These are phyloP conservation scores for Nelumbo lutea DNA, from an alignment of 164 flowering plant species.

Conservation along the genomic window DNA sequence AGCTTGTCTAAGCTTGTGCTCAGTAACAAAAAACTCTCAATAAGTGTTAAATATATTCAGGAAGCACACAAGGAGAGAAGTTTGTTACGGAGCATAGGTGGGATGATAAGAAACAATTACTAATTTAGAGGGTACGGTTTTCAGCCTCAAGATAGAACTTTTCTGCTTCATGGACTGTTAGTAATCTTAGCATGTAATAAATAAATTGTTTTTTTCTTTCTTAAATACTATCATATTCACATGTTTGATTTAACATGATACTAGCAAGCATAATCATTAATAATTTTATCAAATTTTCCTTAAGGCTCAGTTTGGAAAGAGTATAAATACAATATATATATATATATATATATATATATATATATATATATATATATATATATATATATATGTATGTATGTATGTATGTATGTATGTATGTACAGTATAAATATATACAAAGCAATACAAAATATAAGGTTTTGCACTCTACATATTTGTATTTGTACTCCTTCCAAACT, in stretches of 20 bases:
- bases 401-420: too few species aligned
- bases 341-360: background rate
- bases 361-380: background rate
- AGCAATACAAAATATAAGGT: too few species aligned
- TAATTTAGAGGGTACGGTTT: background rate
- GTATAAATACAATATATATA: too few species aligned
- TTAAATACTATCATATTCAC: background rate
- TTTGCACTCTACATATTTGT: too few species aligned
- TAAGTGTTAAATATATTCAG: constrained; percentile 6
- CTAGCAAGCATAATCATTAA: background rate
- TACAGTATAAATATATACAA: too few species aligned
- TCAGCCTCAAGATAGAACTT: constrained; percentile 39
- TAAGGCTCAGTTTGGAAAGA: background rate
- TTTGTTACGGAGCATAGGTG: constrained; percentile 60
- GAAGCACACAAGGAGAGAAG: constrained; percentile 35
- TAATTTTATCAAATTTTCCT: background rate
- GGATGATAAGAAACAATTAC: constrained; percentile 20
- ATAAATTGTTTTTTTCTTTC: constrained; percentile 6
- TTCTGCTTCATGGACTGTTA: constrained; percentile 49
- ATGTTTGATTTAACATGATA: background rate
- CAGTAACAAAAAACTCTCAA: constrained; percentile 62
- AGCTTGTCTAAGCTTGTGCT: constrained; percentile 49
- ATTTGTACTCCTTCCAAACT: too few species aligned
- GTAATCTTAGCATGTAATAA: constrained; percentile 14
- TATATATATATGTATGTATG: background rate